Base-by-base conservation (phyloP, 225 moss, liverwort and hornwort genomes). In the Neckera pumila region DNA sequence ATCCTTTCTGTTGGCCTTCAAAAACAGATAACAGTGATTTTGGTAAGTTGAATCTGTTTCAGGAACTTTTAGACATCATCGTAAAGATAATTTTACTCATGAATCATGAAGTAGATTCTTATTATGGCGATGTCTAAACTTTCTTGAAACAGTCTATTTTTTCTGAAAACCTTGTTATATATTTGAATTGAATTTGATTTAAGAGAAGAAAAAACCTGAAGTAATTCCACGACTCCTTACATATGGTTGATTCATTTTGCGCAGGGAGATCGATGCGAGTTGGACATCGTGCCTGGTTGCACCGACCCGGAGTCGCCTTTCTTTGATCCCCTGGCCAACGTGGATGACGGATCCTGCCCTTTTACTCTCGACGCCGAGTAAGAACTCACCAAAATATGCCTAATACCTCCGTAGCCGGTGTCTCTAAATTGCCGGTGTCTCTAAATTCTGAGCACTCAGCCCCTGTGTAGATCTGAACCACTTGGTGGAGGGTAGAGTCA, bases 311-410 rank as follows among this genome's bases (percentile, higher is more conserved):
- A 94, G n/a, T 93, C 93, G 63, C 96, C 96, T 34, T 96, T 93
- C 87, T 98, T 83, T 77, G 86, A 98, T 75, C 95, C 98, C 54
- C 88, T 98, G 65, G 96, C 98, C 49, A 98, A 92, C 86, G 94
- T 96, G 78, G 95, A 96, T n/a, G 96, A 98, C 87, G 98, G 94
- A 56, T 96, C 97, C 66, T 98, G 96, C 90, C 93, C 94, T n/a
- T 94, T 83, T 79, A 12, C 92, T 45, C 82, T 73, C 71, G 94
- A 96, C 60, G 92, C 89, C 75, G 95, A 97, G 21, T 63, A 74
- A 19, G 79, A 90, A 72, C 56, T 76, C 70, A 43, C 47, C 38
- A 5, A 88, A 47, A 53, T 73, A 40, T 78, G 54, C 57, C 80
- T 51, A 42, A 85, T 57, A 89, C 36, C 80, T 36, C 43, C 38